Conservation (phyloP, 2,329 filamentous ascomycete species). For the Penicillium sp. region DNA sequence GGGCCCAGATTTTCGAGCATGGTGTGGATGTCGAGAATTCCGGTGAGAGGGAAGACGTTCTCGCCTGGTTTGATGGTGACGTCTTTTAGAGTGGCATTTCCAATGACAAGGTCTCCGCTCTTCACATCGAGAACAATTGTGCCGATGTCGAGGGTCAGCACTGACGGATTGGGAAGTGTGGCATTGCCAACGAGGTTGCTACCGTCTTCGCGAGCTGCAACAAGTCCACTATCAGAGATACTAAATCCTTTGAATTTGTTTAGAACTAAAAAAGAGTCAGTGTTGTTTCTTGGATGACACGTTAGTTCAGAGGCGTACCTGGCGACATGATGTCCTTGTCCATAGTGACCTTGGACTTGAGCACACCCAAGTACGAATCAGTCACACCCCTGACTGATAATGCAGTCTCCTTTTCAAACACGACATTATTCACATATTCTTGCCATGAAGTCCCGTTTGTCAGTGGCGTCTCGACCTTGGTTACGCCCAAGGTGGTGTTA, state of each 20-base stretch:
- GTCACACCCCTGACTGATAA: constrained; percentile 32
- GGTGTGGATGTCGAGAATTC: constrained; percentile 47
- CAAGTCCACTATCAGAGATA: constrained; percentile 47
- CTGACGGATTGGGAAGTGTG: constrained; percentile 58
- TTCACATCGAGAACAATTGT: constrained; percentile 55
- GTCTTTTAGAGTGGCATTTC: constrained; percentile 50
- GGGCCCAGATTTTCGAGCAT: constrained; percentile 30
- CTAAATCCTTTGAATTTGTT: constrained; percentile 53
- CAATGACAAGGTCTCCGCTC: constrained; percentile 49
- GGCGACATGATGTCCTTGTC: constrained; percentile 37
- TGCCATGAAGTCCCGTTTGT: constrained; percentile 30
- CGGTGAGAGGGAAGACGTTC: constrained; percentile 52
- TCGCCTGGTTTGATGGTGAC: constrained; percentile 55
- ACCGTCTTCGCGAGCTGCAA: constrained; percentile 43
- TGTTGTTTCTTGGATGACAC: background rate
- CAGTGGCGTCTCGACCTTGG: constrained; percentile 26
- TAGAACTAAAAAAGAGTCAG: constrained; percentile 43
- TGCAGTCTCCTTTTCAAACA: constrained; percentile 28
- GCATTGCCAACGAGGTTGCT: constrained; percentile 56
- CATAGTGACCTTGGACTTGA: constrained; percentile 37
- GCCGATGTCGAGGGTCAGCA: constrained; percentile 56
- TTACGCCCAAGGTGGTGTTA: constrained; percentile 34
- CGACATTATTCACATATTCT: constrained; percentile 34
- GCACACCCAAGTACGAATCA: constrained; percentile 31
- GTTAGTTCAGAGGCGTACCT: constrained; percentile 23